A percentile compares a stretch with the other conserved stretches of the same genome.
These are phyloP conservation scores for Pseudomassariella vexata DNA, from an alignment of 2,329 filamentous ascomycete genomes.

Conservation along the genomic window DNA sequence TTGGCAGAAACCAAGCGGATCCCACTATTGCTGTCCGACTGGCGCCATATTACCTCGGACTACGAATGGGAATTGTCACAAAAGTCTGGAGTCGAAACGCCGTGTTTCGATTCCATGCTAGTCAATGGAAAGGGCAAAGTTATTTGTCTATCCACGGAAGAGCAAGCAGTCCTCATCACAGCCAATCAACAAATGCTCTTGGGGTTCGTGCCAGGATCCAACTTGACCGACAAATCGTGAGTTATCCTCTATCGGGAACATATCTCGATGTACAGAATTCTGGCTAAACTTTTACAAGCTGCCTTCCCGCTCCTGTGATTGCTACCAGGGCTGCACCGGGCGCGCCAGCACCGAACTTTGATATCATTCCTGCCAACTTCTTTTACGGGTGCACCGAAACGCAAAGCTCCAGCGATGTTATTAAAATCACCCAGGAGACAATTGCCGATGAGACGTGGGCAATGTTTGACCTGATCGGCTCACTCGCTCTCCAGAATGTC, in stretches of 20 bases:
- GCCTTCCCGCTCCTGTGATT: slow-evolving; percentile 34
- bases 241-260: slow-evolving; percentile 1
- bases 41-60: slow-evolving; percentile 46
- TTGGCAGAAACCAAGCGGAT: slow-evolving; percentile 39
- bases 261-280: not conserved
- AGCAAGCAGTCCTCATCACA: slow-evolving; percentile 33
- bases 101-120: slow-evolving; percentile 55
- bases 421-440: slow-evolving; percentile 27
- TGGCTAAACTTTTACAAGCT: slow-evolving; percentile 9
- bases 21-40: slow-evolving; percentile 51
- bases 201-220: slow-evolving; percentile 17
- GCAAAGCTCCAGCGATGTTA: slow-evolving; percentile 34
- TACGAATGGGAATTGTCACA: slow-evolving; percentile 38
- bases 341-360: slow-evolving; percentile 21
- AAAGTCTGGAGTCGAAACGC: slow-evolving; percentile 38
- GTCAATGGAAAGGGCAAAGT: slow-evolving; percentile 57
- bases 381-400: slow-evolving; percentile 43
- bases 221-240: slow-evolving; percentile 36
- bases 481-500: slow-evolving; percentile 38
- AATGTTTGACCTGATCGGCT: slow-evolving; percentile 49
- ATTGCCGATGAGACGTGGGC: slow-evolving; percentile 34
- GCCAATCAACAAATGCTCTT: slow-evolving; percentile 25
- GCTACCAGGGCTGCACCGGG: slow-evolving; percentile 21
- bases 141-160: slow-evolving; percentile 39
- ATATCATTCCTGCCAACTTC: slow-evolving; percentile 33